These are phyloP conservation scores for Myrica gale DNA, from an alignment of 306 rosid species.

Conservation along the genomic window DNA sequence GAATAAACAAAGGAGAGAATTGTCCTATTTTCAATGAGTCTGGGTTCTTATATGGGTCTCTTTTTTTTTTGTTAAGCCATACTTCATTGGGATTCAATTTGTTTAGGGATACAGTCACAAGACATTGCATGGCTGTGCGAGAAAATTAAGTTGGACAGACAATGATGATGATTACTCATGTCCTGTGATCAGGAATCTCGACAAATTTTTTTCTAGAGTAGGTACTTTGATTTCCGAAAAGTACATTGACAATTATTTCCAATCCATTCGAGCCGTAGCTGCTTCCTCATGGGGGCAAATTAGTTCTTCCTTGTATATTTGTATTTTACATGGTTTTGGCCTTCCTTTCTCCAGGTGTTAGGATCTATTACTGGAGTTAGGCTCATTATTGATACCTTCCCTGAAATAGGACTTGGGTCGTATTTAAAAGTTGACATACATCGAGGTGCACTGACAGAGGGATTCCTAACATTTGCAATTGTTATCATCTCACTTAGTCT, in stretches of 20 bases:
- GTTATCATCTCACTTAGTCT: conserved; percentile 69
- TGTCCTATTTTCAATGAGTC: neutral
- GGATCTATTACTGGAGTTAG: conserved; percentile 77
- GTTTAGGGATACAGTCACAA: neutral
- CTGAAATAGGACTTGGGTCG: conserved; percentile 75
- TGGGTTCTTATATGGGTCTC: neutral
- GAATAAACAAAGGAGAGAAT: neutral
- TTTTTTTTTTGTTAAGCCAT: too few species aligned
- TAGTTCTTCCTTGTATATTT: conserved; percentile 11
- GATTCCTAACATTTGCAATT: conserved; percentile 62
- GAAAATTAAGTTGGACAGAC: neutral
- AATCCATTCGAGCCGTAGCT: neutral
- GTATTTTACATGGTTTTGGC: neutral
- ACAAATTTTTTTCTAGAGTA: neutral
- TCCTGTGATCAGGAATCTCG: neutral
- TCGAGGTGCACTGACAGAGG: conserved; percentile 83
- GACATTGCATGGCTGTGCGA: neutral
- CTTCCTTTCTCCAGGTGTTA: conserved; percentile 50
- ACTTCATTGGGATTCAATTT: neutral
- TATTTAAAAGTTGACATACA: conserved; percentile 67
- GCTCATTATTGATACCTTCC: conserved; percentile 53
- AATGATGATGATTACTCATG: neutral
- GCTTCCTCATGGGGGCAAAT: neutral
- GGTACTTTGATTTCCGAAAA: neutral
- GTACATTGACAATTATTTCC: neutral